Evolutionary conservation across 495 filamentous ascomycete species (phyloP).

Genomic region (Penicillium atrosanguineum): DNA sequence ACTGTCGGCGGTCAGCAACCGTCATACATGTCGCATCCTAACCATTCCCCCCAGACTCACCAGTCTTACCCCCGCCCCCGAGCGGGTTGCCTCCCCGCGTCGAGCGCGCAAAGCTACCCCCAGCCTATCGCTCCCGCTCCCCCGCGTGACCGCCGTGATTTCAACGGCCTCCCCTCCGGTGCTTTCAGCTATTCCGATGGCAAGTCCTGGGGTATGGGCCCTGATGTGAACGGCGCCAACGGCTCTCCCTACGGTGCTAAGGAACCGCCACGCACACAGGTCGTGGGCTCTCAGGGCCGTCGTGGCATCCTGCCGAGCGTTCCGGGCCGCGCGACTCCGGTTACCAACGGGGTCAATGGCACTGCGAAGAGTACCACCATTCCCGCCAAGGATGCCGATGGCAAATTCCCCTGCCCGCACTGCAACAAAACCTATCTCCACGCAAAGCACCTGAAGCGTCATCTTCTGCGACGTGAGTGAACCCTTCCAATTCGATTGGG

Average conservation of each 20-base stretch:
- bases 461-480: slow-evolving; percentile 88
- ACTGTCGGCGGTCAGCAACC: slow-evolving; percentile 60
- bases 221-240: slow-evolving; percentile 41
- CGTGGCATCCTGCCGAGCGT: slow-evolving; percentile 88
- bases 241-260: slow-evolving; percentile 41
- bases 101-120: slow-evolving; percentile 63
- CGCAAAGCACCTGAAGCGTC: slow-evolving; percentile 94
- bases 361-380: slow-evolving; percentile 74
- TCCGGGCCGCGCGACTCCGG: slow-evolving; percentile 70
- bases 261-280: slow-evolving; percentile 72
- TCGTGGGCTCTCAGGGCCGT: slow-evolving; percentile 88
- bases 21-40: slow-evolving; percentile 50
- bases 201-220: slow-evolving; percentile 41
- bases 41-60: slow-evolving; percentile 53
- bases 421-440: slow-evolving; percentile 98
- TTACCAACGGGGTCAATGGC: slow-evolving; percentile 54
- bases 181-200: slow-evolving; percentile 52
- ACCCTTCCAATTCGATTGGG: no score
- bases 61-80: slow-evolving; percentile 61
- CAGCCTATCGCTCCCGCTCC: slow-evolving; percentile 72
- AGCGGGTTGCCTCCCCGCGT: slow-evolving; percentile 65
- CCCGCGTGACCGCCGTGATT: slow-evolving; percentile 53
- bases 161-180: slow-evolving; percentile 61
- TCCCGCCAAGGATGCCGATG: slow-evolving; percentile 89
- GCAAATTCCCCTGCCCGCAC: slow-evolving; percentile 95